These are phyloP conservation scores for Microdochium bolleyi DNA, from an alignment of 2,329 filamentous ascomycete species.

Conservation along the genomic window DNA sequence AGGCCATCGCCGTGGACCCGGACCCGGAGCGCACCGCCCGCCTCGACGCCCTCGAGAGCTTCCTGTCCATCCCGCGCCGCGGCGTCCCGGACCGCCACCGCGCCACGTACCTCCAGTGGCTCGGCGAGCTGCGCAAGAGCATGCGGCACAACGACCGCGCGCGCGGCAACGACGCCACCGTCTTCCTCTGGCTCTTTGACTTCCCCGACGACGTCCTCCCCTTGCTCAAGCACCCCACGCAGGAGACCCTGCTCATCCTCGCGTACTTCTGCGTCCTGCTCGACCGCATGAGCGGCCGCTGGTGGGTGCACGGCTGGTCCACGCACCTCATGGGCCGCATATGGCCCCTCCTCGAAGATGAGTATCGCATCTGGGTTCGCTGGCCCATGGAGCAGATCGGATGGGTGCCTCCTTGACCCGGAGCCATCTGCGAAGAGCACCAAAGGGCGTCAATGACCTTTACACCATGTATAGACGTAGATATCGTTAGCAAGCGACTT, in stretches of 20 bases:
- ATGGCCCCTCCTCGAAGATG: conserved; percentile 8
- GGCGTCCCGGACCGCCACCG: not conserved
- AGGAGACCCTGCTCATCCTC: conserved; percentile 24
- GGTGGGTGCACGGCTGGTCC: conserved; percentile 11
- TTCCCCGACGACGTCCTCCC: conserved; percentile 8
- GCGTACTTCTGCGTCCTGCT: conserved; percentile 9
- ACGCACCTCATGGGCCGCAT: conserved; percentile 7
- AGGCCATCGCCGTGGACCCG: not conserved
- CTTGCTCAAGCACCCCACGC: conserved; percentile 4
- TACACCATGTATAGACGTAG: no score
- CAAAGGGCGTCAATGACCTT: no score
- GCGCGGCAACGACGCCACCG: conserved; percentile 1
- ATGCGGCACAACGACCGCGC: not conserved
- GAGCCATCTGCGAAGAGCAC: not conserved
- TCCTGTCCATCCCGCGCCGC: not conserved
- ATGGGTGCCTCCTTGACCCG: conserved; percentile 24
- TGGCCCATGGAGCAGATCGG: conserved; percentile 11
- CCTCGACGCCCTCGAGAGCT: not conserved
- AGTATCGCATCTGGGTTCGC: conserved; percentile 8
- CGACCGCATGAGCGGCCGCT: conserved; percentile 4
- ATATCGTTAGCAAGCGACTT: no score
- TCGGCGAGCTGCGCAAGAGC: not conserved
- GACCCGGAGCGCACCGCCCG: not conserved
- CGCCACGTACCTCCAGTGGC: not conserved
- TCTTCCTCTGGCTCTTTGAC: conserved; percentile 27